These are phyloP conservation scores for Auricularia cornea DNA, from an alignment of 768 basidiomycete species.

Conservation along the genomic window DNA sequence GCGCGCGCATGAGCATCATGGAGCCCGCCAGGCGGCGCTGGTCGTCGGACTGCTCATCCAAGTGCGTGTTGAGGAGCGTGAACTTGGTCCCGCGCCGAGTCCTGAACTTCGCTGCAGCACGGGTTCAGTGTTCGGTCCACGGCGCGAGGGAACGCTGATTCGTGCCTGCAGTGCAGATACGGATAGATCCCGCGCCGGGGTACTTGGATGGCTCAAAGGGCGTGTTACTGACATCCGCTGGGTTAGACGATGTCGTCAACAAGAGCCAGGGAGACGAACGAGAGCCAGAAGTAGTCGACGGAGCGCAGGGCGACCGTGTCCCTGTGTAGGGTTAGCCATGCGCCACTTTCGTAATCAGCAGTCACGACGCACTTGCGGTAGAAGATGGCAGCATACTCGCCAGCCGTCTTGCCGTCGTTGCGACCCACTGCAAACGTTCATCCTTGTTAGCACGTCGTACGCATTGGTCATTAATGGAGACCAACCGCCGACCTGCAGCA, in stretches of 20 bases:
- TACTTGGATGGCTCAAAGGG: slow-evolving; percentile 27
- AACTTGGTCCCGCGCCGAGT: not conserved
- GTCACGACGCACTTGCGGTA: slow-evolving; percentile 34
- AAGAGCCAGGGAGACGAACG: slow-evolving; percentile 25
- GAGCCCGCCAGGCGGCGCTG: slow-evolving; percentile 47
- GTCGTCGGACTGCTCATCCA: slow-evolving; percentile 47
- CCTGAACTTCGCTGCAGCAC: not conserved
- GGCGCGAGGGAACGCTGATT: not conserved
- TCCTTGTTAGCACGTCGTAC: too few relatives aligned
- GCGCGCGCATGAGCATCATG: slow-evolving; percentile 40
- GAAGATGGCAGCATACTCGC: slow-evolving; percentile 59
- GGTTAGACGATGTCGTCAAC: not conserved
- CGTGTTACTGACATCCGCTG: not conserved
- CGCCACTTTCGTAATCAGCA: slow-evolving; percentile 9
- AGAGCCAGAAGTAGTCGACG: slow-evolving; percentile 49
- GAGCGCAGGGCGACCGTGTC: slow-evolving; percentile 25
- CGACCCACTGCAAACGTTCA: slow-evolving; percentile 44
- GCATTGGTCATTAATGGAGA: not conserved
- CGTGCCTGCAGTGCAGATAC: slow-evolving; percentile 37
- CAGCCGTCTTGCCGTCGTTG: slow-evolving; percentile 45
- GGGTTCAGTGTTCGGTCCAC: not conserved
- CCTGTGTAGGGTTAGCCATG: not conserved
- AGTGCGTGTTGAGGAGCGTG: slow-evolving; percentile 39
- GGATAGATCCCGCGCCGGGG: slow-evolving; percentile 42
- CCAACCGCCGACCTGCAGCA: slow-evolving; percentile 19